phyloP scores from a whole-genome alignment of 371 early-diverging fungal species.

The Mucor saturninus region DNA sequence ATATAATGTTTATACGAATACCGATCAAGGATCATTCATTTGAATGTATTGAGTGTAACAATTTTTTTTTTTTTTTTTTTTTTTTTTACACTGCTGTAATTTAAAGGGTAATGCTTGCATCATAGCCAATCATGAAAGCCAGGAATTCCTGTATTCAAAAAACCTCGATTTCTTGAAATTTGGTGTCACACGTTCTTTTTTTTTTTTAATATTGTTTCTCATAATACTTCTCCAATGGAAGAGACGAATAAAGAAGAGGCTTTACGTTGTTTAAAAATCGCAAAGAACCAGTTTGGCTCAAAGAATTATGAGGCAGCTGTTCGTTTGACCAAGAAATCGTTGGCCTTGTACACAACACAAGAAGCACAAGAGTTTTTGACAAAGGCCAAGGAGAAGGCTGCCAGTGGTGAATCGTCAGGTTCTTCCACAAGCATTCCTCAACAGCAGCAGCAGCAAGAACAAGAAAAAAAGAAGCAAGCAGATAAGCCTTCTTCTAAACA shows the following conservation, averaged over 20 bases:
- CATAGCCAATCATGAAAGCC: neutral
- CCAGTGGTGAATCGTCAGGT: slow-evolving; percentile 5
- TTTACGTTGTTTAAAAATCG: slow-evolving; percentile 75
- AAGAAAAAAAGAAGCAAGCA: slow-evolving; percentile 3
- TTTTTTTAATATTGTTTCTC: neutral
- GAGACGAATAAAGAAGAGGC: slow-evolving; percentile 94
- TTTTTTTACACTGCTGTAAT: too few relatives aligned
- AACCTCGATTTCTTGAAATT: neutral
- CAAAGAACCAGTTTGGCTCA: slow-evolving; percentile 66
- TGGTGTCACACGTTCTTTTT: neutral
- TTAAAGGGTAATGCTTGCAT: neutral
- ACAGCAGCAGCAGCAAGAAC: neutral
- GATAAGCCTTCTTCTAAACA: slow-evolving; percentile 73
- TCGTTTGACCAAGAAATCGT: slow-evolving; percentile 84
- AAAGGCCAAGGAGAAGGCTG: slow-evolving; percentile 47
- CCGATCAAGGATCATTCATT: too few relatives aligned
- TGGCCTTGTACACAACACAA: slow-evolving; percentile 76
- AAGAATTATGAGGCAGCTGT: slow-evolving; percentile 77
- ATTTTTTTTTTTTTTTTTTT: too few relatives aligned
- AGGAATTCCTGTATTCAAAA: neutral
- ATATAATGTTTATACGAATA: too few relatives aligned
- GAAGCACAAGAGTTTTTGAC: slow-evolving; percentile 68
- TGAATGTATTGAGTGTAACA: too few relatives aligned
- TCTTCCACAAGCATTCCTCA: slow-evolving; percentile 5
- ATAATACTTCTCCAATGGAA: neutral